Evolutionary conservation across 805 yeast species (phyloP), one percentile per base, ranked within the genome.

Genomic region (Zygotorulaspora chibaensis): DNA sequence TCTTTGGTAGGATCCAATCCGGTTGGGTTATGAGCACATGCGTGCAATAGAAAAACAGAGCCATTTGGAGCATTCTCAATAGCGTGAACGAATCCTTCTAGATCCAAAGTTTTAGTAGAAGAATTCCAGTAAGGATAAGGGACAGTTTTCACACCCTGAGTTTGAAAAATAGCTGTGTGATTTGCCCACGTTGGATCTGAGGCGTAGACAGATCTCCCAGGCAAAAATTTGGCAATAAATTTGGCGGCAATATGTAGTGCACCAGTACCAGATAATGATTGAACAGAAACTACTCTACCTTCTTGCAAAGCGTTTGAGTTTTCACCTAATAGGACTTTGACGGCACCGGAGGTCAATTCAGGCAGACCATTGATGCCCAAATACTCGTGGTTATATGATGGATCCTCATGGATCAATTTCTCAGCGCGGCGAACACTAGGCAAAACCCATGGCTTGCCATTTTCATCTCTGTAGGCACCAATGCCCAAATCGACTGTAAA

Each of bases 141-240:
- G 30, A 73, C 80, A 33, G 84, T 82, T 54, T 75, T 70, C 43
- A 87, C 73, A 4, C 95, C 96, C 50, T 79, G 73, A 43, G 77
- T 70, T 54, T 77, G 73, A 65, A 90, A 93, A 55, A 91, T 86
- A 64, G 83, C 89, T 64, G 76, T 74, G 71, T 91, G 99, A 73
- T 93, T 93, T 43, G 93, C 96, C 99, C 99, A 91, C n/a, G 98
- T 89, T 54, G 99, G 99, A 48, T 76, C 71, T 11, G 96, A 85
- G 42, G 90, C 62, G 66, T 87, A 88, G 40, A 90, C 73, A 20
- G 73, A 68, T 47, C 70, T 57, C 63, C 70, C 56, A 1, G 52
- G 52, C 49, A 68, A 57, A 47, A 69, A 66, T 31, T 58, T 57
- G n/a, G 61, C 48, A 38, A 70, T 43, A 45, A 71, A 68, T 50